Evolutionary conservation across 352 stramenopile genomes (phyloP).

Genomic region (Globisporangium middletonii): DNA sequence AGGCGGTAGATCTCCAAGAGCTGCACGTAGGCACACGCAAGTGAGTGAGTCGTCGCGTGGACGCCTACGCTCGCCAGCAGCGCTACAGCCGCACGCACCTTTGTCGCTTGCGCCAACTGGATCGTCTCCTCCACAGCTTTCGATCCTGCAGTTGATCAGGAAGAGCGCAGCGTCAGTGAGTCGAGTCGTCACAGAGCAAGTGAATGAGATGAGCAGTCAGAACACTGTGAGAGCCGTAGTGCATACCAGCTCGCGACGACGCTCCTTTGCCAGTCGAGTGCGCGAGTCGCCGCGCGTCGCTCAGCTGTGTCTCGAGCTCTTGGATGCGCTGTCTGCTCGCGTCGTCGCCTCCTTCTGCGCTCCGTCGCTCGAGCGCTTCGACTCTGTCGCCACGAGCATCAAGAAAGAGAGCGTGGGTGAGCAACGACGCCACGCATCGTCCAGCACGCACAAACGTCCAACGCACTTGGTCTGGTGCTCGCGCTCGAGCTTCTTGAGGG

Average conservation of each 20-base stretch:
- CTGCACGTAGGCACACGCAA: slow-evolving; percentile 21
- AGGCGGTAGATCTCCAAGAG: slow-evolving; percentile 73
- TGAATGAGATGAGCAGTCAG: background rate
- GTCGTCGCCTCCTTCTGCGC: slow-evolving; percentile 25
- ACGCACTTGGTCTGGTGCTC: slow-evolving; percentile 32
- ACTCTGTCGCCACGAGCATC: slow-evolving; percentile 9
- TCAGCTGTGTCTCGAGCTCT: slow-evolving; percentile 50
- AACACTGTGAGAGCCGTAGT: background rate
- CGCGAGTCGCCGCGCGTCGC: slow-evolving; percentile 33
- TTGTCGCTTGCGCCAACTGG: slow-evolving; percentile 65
- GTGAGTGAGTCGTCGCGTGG: too few species aligned
- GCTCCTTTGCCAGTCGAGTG: slow-evolving; percentile 1
- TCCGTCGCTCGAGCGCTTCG: slow-evolving; percentile 24
- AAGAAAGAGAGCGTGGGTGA: background rate
- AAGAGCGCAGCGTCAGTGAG: background rate
- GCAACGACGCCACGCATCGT: too few species aligned
- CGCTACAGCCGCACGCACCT: slow-evolving; percentile 25
- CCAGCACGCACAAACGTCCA: background rate
- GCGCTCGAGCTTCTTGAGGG: slow-evolving; percentile 39
- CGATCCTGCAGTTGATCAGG: slow-evolving; percentile 14
- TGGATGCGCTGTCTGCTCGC: slow-evolving; percentile 34
- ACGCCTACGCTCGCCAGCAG: background rate
- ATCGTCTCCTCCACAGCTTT: slow-evolving; percentile 39
- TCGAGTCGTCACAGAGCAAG: background rate
- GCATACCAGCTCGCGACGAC: slow-evolving; percentile 26